Evolutionary conservation across 306 rosid genomes (phyloP), one percentile per base, ranked within the genome.

Genomic region (Ormosia semicastrata): DNA sequence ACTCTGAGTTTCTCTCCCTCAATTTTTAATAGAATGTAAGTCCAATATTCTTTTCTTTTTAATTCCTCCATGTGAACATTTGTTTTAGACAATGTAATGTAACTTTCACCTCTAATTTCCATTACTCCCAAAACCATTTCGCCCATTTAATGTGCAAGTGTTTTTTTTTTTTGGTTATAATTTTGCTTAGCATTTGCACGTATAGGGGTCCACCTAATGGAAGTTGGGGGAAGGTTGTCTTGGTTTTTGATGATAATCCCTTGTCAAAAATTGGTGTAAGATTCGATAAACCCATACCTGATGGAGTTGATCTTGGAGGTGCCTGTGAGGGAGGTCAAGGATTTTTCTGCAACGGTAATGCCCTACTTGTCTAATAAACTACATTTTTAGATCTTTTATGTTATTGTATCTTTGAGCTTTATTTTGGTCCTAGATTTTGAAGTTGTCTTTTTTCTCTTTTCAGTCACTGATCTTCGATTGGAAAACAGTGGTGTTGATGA

Each of bases 251-350:
- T 66, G 94, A 90, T 69, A 96, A 93, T 88, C 93, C 97, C 60
- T 81, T 84, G 76, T 89, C 98, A 72, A 96, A 96, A 88, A 46
- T 94, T 80, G 99, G 99, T 65, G 92, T 96, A 34, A 93, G 91
- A 88, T 96, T 96, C 53, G 99, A 96, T 82, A 94, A 93, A 81
- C 84, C 90, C 54, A 84, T 96, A 83, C 85, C 88, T 41, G 99
- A 94, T 83, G 99, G 99, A 74, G 99, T 96, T 90, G 98, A 96
- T 91, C 99, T 96, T 64, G 99, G 99, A 83, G 97, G 97, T 82
- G 58, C 52, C 8, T 94, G 99, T 86, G 98, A 96, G 79, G 86
- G 57, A 58, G 92, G 95, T 54, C 87, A 90, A 70, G 99, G 99
- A 83, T 92, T 82, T 88, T 96, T 96, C 84, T 96, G 99, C 86